Evolutionary conservation across 2,329 filamentous ascomycete genomes (phyloP), one percentile per base, ranked within the genome.

Genomic region (Cytospora piceae): DNA sequence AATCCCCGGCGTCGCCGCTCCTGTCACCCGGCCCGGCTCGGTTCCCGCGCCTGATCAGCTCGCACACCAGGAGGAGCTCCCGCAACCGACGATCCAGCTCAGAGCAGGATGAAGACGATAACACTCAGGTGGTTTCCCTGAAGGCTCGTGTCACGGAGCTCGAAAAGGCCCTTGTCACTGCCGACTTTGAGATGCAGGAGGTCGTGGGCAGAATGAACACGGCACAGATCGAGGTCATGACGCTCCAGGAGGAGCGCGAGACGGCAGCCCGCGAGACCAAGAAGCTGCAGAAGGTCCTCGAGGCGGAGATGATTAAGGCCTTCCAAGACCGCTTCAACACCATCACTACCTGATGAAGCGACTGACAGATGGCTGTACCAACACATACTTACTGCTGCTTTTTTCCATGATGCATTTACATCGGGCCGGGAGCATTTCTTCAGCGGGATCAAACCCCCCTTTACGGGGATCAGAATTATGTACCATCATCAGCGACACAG

Each of bases 141-240:
- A 91, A 93, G 75, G 86, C 87, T 67, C 88, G 90, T 67, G 92
- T 98, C 9, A 81, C 87, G 64, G 93, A 97, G 78, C 86, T 99
- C 3, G 95, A 99, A 80, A 89, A 87, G 72, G 90, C 94, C 20
- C 82, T 96, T 15, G 79, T 84, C 6, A 86, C 92, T 69, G 90
- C 92, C 20, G 92, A 95, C 72, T 80, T 81, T 58, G 91, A 94
- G 78, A 94, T 95, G 90, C 87, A 92, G 74, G 88, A 92, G 76
- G 92, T 95, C 9, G 90, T 96, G 9, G 83, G 88, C 67, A 85
- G 90, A 69, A 94, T 96, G 89, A 94, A 92, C 77, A 82, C 83
- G 71, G 91, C 91, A 12, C 92, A 95, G 79, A 91, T 94, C 71
- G 90, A 94, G 78, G 92, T 95, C 64, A 87, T 91, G 73, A 86